A percentile compares a stretch with the other conserved stretches of the same genome.
Conservation (phyloP, 2,329 filamentous ascomycete genomes). For the Ophiostoma sp. region DNA sequence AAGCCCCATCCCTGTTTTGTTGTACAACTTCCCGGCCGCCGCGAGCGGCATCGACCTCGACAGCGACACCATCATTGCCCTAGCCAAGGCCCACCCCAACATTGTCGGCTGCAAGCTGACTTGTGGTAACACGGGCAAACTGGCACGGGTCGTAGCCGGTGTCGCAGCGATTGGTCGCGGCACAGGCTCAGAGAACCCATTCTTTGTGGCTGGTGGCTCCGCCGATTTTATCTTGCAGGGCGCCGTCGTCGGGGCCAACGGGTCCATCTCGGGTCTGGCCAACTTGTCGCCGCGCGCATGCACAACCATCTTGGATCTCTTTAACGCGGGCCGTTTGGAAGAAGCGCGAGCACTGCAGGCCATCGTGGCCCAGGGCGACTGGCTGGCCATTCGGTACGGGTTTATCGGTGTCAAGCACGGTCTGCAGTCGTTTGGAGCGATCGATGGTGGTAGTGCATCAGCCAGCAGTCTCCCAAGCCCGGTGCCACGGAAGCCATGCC, state of each 20-base stretch:
- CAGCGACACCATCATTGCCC: conserved; percentile 56
- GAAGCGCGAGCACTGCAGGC: conserved; percentile 62
- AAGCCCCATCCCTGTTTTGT: conserved; percentile 59
- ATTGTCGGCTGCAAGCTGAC: conserved; percentile 65
- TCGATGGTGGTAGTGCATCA: neutral
- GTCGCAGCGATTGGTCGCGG: conserved; percentile 33
- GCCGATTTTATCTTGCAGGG: conserved; percentile 74
- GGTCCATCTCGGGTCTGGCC: conserved; percentile 69
- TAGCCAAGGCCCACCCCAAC: conserved; percentile 54
- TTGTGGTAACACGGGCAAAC: conserved; percentile 64
- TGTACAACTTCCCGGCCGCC: conserved; percentile 65
- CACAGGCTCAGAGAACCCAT: conserved; percentile 38
- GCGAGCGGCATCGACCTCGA: conserved; percentile 58
- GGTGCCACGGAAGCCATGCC: conserved; percentile 23
- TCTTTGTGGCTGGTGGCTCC: conserved; percentile 71
- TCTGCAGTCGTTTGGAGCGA: conserved; percentile 34
- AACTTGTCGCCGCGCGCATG: conserved; percentile 67
- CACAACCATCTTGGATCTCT: conserved; percentile 61
- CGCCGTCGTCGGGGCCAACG: conserved; percentile 67
- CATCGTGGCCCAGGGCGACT: conserved; percentile 47
- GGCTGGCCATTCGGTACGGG: conserved; percentile 50
- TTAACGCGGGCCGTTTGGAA: conserved; percentile 55
- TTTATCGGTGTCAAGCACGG: conserved; percentile 52
- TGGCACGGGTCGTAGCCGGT: conserved; percentile 51
- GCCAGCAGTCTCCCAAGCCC: conserved; percentile 3